Percentiles rank a stretch among this genome's conserved stretches.
phyloP scores from a whole-genome alignment of 1,284 basidiomycete species.

The Bjerkandera adusta region DNA sequence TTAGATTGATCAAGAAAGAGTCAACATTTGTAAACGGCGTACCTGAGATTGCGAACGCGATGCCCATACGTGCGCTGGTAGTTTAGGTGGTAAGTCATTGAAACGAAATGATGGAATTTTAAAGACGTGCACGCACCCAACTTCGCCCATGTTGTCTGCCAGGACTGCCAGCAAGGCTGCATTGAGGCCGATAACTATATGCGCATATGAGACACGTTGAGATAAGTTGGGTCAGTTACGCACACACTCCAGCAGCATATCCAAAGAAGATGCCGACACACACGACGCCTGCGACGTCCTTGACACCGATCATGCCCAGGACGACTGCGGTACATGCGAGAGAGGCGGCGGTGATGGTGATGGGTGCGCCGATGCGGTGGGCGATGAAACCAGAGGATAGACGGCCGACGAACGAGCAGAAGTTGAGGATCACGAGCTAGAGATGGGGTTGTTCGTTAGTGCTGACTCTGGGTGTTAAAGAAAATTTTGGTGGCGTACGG shows the following conservation, averaged over 20 bases:
- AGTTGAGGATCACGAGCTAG: conserved; percentile 44
- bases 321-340: conserved; percentile 38
- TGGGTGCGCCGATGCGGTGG: conserved; percentile 39
- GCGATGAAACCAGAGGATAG: conserved; percentile 48
- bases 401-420: conserved; percentile 45
- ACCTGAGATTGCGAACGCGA: conserved; percentile 36
- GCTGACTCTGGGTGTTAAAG: too few species aligned
- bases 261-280: conserved; percentile 46
- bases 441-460: background rate
- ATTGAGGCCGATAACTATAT: conserved; percentile 52
- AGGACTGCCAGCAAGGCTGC: conserved; percentile 45
- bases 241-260: conserved; percentile 48
- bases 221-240: conserved; percentile 20
- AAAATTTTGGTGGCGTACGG: conserved; percentile 35
- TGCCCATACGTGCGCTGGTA: conserved; percentile 46
- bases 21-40: too few species aligned
- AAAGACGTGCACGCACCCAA: conserved; percentile 44
- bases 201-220: background rate
- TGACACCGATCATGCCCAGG: conserved; percentile 43
- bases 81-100: too few species aligned
- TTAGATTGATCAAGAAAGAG: too few species aligned
- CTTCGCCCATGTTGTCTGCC: conserved; percentile 40
- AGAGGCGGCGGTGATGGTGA: conserved; percentile 34
- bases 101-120: too few species aligned
- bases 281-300: conserved; percentile 35